Base-by-base conservation (phyloP, 257 asterid species). In the Fraxinus americana region DNA sequence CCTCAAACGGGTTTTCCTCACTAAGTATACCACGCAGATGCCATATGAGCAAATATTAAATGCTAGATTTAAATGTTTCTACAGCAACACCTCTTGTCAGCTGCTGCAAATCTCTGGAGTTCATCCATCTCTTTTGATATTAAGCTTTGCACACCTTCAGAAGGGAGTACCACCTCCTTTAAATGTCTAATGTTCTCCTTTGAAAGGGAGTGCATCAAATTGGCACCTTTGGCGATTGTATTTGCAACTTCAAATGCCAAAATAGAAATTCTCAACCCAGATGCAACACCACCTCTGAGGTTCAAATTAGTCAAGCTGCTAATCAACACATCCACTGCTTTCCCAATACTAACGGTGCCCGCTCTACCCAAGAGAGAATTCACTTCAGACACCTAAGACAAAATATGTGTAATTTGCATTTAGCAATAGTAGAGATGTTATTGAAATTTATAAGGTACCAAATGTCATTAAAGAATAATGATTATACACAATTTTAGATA, bases 171-270 rank as follows among this genome's bases (percentile, higher is more conserved):
- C 78, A 79, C 86, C 80, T 93, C 94, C 85, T 93, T 95, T 81
- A 93, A 88, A 85, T 91, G 89, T 75, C 52, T 66, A 83, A 95
- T 81, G 76, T 87, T 95, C 78, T 91, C 97, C 48, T 75, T 72
- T 2, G 97, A 90, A 70, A 95, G 98, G 59, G 97, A 93, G 71
- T 89, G 77, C 91, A 93, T 90, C 84, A 93, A 87, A 85, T 91
- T 93, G 54, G 94, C 97, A 71, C 97, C 99, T 83, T 95, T 95
- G 34, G 91, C 98, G 71, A 93, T 80, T 45, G 97, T 95, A 71
- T 95, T 95, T 67, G 98, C 99, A 83, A 93, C 94, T 87, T 95
- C 99, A 85, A 95, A 93, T 52, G 98, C 92, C 88, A 95, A 85
- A 80, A 95, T 95, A 25, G 96, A 85, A 59, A 95, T 90, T 81